Percentiles rank a stretch among this genome's conserved stretches.
Evolutionary conservation across 2,329 filamentous ascomycete genomes (phyloP).

Genomic region (Talaromyces amestolkiae): DNA sequence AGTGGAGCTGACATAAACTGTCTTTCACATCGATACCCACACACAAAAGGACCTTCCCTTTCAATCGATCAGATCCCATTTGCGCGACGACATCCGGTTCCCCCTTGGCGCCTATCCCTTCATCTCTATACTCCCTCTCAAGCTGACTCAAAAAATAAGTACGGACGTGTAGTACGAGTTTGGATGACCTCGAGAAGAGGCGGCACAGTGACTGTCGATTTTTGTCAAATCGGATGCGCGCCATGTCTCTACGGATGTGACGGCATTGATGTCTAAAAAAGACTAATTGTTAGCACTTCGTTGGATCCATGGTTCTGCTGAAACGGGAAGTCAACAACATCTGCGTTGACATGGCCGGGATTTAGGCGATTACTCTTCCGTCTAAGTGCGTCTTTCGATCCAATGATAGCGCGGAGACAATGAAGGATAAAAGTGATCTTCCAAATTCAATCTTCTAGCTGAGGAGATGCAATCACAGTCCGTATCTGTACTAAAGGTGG

Average conservation of each 20-base stretch:
- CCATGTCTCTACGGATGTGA: slow-evolving; percentile 61
- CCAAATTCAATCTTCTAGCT: not conserved
- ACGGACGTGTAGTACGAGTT: not conserved
- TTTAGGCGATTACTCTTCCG: not conserved
- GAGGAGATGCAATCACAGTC: not conserved
- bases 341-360: slow-evolving; percentile 31
- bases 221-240: slow-evolving; percentile 78
- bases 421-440: not conserved
- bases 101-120: not conserved
- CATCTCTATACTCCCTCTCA: not conserved
- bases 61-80: not conserved
- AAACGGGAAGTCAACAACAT: not conserved
- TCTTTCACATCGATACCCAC: not conserved
- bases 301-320: slow-evolving; percentile 6
- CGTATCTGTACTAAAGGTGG: not conserved
- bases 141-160: slow-evolving; percentile 26
- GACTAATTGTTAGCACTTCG: not conserved
- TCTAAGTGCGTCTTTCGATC: not conserved
- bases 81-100: not conserved
- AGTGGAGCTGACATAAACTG: not conserved
- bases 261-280: not conserved
- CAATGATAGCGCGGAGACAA: not conserved
- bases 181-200: slow-evolving; percentile 69
- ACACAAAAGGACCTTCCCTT: not conserved
- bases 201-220: slow-evolving; percentile 72